These are phyloP conservation scores for Oxalis stricta DNA, from an alignment of 441 rosid genomes.

Conservation along the genomic window DNA sequence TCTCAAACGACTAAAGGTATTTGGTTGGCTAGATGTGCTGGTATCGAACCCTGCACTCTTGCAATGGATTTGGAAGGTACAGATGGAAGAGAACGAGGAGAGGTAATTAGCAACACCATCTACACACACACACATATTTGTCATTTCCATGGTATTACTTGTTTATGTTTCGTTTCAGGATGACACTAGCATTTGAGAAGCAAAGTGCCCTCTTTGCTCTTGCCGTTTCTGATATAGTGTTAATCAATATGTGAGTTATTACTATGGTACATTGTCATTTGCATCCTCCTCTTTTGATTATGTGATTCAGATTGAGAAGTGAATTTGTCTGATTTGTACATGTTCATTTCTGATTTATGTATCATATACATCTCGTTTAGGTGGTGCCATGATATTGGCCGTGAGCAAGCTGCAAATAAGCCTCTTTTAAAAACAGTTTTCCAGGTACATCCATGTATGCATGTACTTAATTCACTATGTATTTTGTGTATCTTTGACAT, in stretches of 20 bases:
- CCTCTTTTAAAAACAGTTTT: conserved; percentile 93
- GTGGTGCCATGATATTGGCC: conserved; percentile 99
- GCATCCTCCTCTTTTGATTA: background rate
- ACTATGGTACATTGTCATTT: too few relatives aligned
- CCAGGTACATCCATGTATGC: conserved; percentile 45
- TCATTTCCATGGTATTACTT: too few relatives aligned
- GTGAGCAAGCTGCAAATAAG: conserved; percentile 99
- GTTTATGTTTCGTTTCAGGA: conserved; percentile 63
- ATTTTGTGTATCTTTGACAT: conserved; percentile 8
- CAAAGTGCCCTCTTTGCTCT: conserved; percentile 99
- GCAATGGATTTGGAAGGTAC: conserved; percentile 99
- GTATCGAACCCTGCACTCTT: conserved; percentile 89
- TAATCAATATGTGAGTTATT: conserved; percentile 85
- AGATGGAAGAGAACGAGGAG: conserved; percentile 99
- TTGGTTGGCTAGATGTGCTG: conserved; percentile 87
- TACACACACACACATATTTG: background rate
- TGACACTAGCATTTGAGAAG: conserved; percentile 98
- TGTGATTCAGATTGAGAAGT: conserved; percentile 2
- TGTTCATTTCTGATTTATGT: conserved; percentile 5
- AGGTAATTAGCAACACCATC: too few relatives aligned
- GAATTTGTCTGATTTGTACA: background rate
- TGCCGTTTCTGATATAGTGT: conserved; percentile 95
- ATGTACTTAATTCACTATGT: conserved; percentile 4
- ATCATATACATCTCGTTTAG: too few relatives aligned
- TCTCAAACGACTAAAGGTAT: conserved; percentile 98